Evolutionary conservation across 768 basidiomycete genomes (phyloP).

Genomic region (Phanerochaete carnosa): DNA sequence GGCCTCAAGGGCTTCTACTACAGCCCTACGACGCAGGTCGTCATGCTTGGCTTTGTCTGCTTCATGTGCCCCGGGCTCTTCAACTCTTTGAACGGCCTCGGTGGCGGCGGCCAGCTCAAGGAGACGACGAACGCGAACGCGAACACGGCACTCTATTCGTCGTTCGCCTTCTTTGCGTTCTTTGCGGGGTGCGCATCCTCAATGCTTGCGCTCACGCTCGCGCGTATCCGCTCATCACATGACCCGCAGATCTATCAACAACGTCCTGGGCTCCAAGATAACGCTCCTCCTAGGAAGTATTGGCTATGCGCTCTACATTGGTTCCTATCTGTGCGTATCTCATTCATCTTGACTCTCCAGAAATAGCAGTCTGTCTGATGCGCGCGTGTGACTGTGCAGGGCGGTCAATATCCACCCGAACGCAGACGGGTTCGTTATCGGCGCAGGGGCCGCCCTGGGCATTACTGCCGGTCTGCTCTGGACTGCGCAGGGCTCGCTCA

Average conservation of each 20-base stretch:
- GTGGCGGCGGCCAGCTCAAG: constrained; percentile 75
- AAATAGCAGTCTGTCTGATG: neutral
- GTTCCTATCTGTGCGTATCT: neutral
- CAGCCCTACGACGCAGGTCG: constrained; percentile 55
- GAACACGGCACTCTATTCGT: constrained; percentile 63
- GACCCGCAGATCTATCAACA: constrained; percentile 64
- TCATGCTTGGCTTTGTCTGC: constrained; percentile 67
- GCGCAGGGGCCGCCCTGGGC: constrained; percentile 70
- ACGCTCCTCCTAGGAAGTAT: constrained; percentile 72
- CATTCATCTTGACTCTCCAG: too few relatives aligned
- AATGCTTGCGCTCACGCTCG: neutral
- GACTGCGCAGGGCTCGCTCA: constrained; percentile 84
- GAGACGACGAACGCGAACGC: constrained; percentile 65
- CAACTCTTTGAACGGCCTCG: constrained; percentile 77
- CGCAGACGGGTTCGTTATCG: constrained; percentile 63
- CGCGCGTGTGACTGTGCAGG: neutral
- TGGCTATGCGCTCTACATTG: constrained; percentile 67
- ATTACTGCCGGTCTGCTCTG: constrained; percentile 70
- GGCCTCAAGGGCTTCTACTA: constrained; percentile 57
- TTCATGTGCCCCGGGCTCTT: constrained; percentile 63
- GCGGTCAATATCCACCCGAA: constrained; percentile 58
- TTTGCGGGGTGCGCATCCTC: constrained; percentile 58
- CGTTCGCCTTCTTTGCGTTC: constrained; percentile 60
- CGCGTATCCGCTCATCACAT: constrained; percentile 1
- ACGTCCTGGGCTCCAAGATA: constrained; percentile 70